Evolutionary conservation across 1,139 yeast species (phyloP).

Genomic region (Arxiozyma slooffiae): DNA sequence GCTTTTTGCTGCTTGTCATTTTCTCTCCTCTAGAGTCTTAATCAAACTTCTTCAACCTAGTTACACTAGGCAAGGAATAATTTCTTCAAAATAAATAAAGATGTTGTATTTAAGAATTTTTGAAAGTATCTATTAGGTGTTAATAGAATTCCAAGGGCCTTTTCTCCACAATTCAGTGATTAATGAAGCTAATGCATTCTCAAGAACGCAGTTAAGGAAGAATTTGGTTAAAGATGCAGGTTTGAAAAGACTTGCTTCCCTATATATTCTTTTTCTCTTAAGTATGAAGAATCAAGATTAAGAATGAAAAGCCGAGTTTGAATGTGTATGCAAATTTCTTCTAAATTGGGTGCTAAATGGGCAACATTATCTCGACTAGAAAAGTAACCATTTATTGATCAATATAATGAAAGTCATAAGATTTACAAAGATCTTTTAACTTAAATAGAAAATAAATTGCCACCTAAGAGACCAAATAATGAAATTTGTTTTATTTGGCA

Average conservation of each 20-base stretch:
- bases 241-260: slow-evolving; percentile 27
- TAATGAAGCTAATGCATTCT: not conserved
- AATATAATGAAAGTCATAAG: slow-evolving; percentile 6
- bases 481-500: slow-evolving; percentile 18
- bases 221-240: slow-evolving; percentile 7
- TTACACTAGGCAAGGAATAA: not conserved
- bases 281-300: slow-evolving; percentile 13
- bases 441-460: slow-evolving; percentile 13
- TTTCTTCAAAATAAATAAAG: not conserved
- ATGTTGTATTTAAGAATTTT: not conserved
- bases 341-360: slow-evolving; percentile 26
- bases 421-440: slow-evolving; percentile 8
- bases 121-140: not conserved
- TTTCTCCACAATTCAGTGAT: not conserved
- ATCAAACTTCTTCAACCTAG: not conserved
- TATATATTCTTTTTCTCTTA: slow-evolving; percentile 19
- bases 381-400: slow-evolving; percentile 15
- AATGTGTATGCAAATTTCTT: slow-evolving; percentile 17
- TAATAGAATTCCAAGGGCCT: not conserved
- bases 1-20: no score
- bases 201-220: not conserved
- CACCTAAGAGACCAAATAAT: slow-evolving; percentile 25
- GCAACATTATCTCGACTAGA: slow-evolving; percentile 17
- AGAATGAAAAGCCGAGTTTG: slow-evolving; percentile 16
- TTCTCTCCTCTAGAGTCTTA: no score